Evolutionary conservation across 2,329 filamentous ascomycete species (phyloP).

Genomic region (Delphinella strobiligena): DNA sequence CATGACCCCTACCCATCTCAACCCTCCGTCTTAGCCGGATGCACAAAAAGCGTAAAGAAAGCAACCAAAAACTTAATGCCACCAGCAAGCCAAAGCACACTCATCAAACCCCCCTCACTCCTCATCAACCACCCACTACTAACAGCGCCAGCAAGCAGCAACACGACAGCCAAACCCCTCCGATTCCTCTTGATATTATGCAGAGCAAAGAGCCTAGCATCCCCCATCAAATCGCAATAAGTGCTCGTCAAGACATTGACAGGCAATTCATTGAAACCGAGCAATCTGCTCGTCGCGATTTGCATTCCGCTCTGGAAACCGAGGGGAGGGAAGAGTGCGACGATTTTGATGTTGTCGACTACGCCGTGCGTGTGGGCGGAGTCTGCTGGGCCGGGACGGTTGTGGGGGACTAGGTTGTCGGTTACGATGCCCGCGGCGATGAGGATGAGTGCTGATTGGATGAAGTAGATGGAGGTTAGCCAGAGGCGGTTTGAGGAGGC

Average conservation of each 20-base stretch:
- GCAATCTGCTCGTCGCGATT: constrained; percentile 37
- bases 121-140: constrained; percentile 38
- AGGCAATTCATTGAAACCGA: constrained; percentile 43
- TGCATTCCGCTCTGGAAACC: constrained; percentile 44
- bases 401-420: constrained; percentile 30
- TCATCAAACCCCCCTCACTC: constrained; percentile 27
- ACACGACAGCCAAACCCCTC: constrained; percentile 31
- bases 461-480: constrained; percentile 38
- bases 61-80: constrained; percentile 33
- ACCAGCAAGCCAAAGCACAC: constrained; percentile 34
- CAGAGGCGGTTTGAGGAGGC: constrained; percentile 17
- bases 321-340: constrained; percentile 33
- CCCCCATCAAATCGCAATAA: constrained; percentile 42
- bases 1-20: too few relatives aligned
- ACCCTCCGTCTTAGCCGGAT: constrained; percentile 5
- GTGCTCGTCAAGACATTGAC: constrained; percentile 44
- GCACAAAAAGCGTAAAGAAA: constrained; percentile 14
- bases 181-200: constrained; percentile 41
- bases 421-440: constrained; percentile 42
- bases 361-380: constrained; percentile 16
- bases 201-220: constrained; percentile 35
- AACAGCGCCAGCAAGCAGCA: constrained; percentile 37
- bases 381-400: constrained; percentile 23
- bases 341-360: constrained; percentile 29
- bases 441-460: constrained; percentile 41